Evolutionary conservation across 768 basidiomycete genomes (phyloP), one percentile per base, ranked within the genome.

Genomic region (Mycena polygramma): DNA sequence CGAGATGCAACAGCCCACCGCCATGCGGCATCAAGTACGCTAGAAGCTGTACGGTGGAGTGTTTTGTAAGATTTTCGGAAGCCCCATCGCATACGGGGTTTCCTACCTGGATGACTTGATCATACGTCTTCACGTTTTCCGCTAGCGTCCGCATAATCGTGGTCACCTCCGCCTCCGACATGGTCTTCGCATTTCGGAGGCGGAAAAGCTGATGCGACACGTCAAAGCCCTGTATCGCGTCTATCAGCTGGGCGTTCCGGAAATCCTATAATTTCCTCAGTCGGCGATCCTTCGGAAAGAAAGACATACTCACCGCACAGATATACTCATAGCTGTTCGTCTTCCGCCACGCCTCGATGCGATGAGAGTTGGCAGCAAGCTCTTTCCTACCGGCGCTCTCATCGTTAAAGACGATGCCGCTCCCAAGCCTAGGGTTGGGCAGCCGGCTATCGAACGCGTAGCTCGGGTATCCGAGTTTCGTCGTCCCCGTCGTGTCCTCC

Each of bases 311-410:
- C 73, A 97, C 97, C 80, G 83, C 81, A 64, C 90, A 86, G 74
- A 84, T 92, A 70, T 93, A 88, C 63, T 88, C 86, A 79, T 98
- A 98, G 63, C 89, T 91, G 71, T 89, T 90, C 7, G 94, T 97
- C 77, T 88, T 88, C 71, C 94, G 84, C 97, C 97, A 99, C 10
- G 92, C 97, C 76, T 99, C 98, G 46, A 99, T 95, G 43, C 97
- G 88, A 74, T 90, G 89, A 1, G 91, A 90, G 73, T 96, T 96
- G 39, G 86, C 84, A 49, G 86, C 84, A 63, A 98, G 83, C 77
- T 99, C 97, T 71, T 87, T 89, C 68, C 85, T 75, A 53, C 89
- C 89, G 15, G 84, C 79, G 0, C 78, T 78, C 24, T 97, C 96
- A 66, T 97, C 96, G 17, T 82, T 79, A 76, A 96, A 95, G 8